Base-by-base conservation (phyloP, 108 stramenopile species). In the Fragilaria crotonensis region DNA sequence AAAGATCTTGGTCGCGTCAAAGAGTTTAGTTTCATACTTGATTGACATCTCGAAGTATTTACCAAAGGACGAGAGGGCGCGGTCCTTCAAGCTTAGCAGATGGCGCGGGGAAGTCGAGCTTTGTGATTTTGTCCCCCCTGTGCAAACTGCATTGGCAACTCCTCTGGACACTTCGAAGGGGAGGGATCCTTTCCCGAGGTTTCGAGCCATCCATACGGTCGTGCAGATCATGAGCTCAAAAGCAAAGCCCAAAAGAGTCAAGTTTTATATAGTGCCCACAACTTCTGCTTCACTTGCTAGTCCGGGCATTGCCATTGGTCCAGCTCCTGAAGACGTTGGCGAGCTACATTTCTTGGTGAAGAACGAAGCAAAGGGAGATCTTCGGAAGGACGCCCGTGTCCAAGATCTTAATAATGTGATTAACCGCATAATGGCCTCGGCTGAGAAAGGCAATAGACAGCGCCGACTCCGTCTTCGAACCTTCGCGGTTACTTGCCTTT, bases 341-440 rank as follows among this genome's bases (percentile, higher is more conserved):
- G 88, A 93, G 62, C 54, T 93, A 55, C 89, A 93, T 52, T 97
- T 99, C 54, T 82, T 99, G 25, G 92, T 98, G 30, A 99, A 99
- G 72, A 85, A 95, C 67, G 99, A 99, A 64, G 85, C 78, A 21
- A 88, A 93, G 58, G 99, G 99, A 7, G 99, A 99, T 62, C 80
- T 99, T 28, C 75, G 99, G 25, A 99, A 99, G 80, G 99, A 99
- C 66, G 94, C 96, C 27, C 84, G 97, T 45, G 90, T 99, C 32
- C 97, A 98, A 80, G 99, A 99, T 58, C 74, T 97, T 50, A 95
- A 93, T 67, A 94, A 86, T 54, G 92, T 96, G 28, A 91, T 98
- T 48, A 99, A 99, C 64, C 83, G 98, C 21, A 72, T 99, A 18
- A 76, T 98, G 71, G 59, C 76, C 7, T 54, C 67, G 3, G 72